phyloP scores from a whole-genome alignment of 2,329 filamentous ascomycete species.

The Herpotrichia juniperi region DNA sequence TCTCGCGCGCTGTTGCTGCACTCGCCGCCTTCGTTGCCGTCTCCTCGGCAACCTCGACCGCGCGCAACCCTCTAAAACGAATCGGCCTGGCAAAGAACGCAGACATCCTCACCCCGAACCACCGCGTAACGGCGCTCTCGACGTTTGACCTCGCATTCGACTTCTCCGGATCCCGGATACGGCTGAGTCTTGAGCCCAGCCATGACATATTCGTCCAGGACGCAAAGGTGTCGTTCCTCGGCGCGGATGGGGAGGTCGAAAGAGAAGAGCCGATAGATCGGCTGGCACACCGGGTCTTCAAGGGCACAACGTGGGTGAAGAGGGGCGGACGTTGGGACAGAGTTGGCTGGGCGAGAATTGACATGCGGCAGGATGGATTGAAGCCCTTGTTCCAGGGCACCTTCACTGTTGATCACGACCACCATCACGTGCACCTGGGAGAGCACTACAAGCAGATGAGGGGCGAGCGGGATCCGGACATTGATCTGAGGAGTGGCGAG shows the following conservation, averaged over 20 bases:
- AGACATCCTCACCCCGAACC: constrained; percentile 77
- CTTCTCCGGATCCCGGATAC: constrained; percentile 70
- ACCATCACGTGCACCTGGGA: constrained; percentile 84
- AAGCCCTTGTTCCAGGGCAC: constrained; percentile 87
- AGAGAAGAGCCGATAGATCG: constrained; percentile 73
- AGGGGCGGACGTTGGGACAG: constrained; percentile 84
- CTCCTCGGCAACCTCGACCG: constrained; percentile 36
- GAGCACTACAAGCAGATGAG: constrained; percentile 74
- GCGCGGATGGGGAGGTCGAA: constrained; percentile 70
- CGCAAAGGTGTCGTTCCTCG: constrained; percentile 75
- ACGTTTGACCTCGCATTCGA: constrained; percentile 85
- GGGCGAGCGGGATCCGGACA: constrained; percentile 71
- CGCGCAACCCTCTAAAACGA: constrained; percentile 76
- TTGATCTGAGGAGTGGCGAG: constrained; percentile 66
- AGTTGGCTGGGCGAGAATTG: constrained; percentile 86
- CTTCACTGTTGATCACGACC: constrained; percentile 79
- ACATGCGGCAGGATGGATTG: constrained; percentile 75
- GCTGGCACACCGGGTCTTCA: constrained; percentile 80
- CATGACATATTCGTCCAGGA: constrained; percentile 83
- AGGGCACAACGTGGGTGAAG: constrained; percentile 73
- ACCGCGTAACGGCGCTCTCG: constrained; percentile 79
- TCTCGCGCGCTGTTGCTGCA: constrained; percentile 28
- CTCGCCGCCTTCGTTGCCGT: constrained; percentile 30
- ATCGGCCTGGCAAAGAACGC: constrained; percentile 76
- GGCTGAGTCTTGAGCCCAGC: constrained; percentile 85